These are phyloP conservation scores for Leucogyrophana mollusca DNA, from an alignment of 768 basidiomycete species.

Conservation along the genomic window DNA sequence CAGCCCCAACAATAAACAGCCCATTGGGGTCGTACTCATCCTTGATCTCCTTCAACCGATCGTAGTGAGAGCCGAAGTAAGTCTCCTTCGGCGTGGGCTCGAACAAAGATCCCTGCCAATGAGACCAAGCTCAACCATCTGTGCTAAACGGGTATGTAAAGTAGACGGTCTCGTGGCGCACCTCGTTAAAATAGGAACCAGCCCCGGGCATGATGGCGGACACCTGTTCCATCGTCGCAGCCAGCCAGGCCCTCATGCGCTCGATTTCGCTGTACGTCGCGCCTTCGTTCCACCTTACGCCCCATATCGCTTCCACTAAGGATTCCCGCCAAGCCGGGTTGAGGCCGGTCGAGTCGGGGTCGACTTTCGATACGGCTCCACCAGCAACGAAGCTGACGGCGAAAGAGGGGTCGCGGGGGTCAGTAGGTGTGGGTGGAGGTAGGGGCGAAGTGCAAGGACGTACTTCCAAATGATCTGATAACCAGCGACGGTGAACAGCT, in stretches of 20 bases:
- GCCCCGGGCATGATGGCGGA: conserved; percentile 25
- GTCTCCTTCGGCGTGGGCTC: conserved; percentile 35
- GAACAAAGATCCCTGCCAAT: conserved; percentile 36
- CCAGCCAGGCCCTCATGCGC: conserved; percentile 3
- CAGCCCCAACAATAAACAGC: conserved; percentile 42
- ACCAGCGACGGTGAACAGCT: conserved; percentile 5
- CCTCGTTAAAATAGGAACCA: conserved; percentile 47
- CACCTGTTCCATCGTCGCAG: conserved; percentile 16
- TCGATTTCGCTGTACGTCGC: conserved; percentile 11
- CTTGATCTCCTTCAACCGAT: conserved; percentile 39
- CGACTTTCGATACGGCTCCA: conserved; percentile 35
- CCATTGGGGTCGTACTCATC: conserved; percentile 38
- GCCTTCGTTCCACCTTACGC: conserved; percentile 16
- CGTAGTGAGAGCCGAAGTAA: conserved; percentile 45
- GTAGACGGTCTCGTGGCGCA: conserved; percentile 14
- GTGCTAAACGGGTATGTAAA: too few relatives aligned
- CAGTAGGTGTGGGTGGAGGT: neutral
- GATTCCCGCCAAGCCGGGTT: conserved; percentile 45
- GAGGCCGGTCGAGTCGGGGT: conserved; percentile 37
- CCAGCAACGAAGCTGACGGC: conserved; percentile 43
- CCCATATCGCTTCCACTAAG: conserved; percentile 26
- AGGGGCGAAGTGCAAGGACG: conserved; percentile 2
- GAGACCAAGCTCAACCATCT: neutral
- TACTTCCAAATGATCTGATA: conserved; percentile 9
- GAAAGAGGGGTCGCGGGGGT: neutral